A percentile compares a stretch with the other conserved stretches of the same genome.
These are phyloP conservation scores for Cyphellophora attinorum DNA, from an alignment of 2,329 filamentous ascomycete genomes.

Conservation along the genomic window DNA sequence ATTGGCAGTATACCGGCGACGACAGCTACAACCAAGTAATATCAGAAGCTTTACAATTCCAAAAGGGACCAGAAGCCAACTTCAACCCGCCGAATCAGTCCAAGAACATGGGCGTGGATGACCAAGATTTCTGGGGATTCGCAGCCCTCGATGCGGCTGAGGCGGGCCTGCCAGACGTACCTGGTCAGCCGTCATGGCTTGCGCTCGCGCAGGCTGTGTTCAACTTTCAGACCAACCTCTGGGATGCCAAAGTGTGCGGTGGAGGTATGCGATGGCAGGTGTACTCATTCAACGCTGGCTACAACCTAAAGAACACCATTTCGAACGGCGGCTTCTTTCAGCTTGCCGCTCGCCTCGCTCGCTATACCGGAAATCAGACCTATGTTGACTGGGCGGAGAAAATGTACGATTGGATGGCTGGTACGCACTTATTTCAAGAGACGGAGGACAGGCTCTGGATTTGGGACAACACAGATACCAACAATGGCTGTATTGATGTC, in stretches of 20 bases:
- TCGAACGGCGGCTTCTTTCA: constrained; percentile 45
- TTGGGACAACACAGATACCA: constrained; percentile 52
- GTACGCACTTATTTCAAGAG: constrained; percentile 44
- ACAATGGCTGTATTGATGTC: constrained; percentile 50
- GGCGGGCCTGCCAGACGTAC: constrained; percentile 26
- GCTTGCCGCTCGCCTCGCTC: constrained; percentile 32
- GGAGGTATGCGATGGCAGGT: constrained; percentile 80
- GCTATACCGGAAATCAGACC: constrained; percentile 28
- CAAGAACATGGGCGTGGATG: constrained; percentile 25
- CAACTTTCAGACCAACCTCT: constrained; percentile 61
- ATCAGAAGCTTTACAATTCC: constrained; percentile 27
- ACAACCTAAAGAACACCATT: constrained; percentile 42
- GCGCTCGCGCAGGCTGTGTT: constrained; percentile 66
- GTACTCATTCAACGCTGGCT: constrained; percentile 44
- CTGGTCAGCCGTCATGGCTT: constrained; percentile 55
- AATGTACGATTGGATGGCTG: constrained; percentile 41
- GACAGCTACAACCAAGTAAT: constrained; percentile 30
- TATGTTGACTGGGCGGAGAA: constrained; percentile 30
- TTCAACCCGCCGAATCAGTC: constrained; percentile 34
- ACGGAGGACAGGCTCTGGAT: constrained; percentile 42
- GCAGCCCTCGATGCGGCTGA: constrained; percentile 28
- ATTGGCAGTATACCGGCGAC: constrained; percentile 33
- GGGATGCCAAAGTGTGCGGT: constrained; percentile 55
- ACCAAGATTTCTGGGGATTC: constrained; percentile 27
- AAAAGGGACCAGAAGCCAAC: constrained; percentile 27